These are phyloP conservation scores for Ballota nigra DNA, from an alignment of 257 asterid genomes.

Conservation along the genomic window DNA sequence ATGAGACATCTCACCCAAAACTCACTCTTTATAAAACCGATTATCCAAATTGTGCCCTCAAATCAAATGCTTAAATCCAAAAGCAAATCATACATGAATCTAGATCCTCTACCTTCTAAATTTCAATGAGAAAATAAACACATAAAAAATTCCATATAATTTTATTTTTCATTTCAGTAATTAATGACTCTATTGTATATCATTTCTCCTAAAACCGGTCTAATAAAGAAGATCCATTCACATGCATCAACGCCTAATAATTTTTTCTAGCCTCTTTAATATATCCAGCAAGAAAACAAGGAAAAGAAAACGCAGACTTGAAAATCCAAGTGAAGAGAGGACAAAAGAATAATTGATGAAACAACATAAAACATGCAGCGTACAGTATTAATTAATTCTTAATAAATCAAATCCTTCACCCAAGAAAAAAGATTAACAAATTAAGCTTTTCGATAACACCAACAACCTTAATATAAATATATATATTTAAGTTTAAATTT, in stretches of 20 bases:
- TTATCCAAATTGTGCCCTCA: background rate
- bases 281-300: constrained; percentile 8
- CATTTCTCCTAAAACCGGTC: background rate
- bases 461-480: background rate
- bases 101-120: background rate
- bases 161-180: no score
- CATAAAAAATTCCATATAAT: no score
- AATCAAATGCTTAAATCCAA: background rate
- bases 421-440: background rate
- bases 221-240: background rate
- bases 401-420: background rate
- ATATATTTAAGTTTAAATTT: background rate
- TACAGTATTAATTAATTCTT: constrained; percentile 18
- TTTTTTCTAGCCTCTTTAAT: background rate
- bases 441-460: constrained; percentile 17
- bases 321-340: constrained; percentile 4
- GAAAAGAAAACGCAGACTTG: constrained; percentile 13
- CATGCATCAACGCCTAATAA: background rate
- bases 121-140: no score
- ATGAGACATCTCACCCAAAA: no score
- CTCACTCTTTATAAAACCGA: no score
- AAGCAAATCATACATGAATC: background rate
- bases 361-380: constrained; percentile 18
- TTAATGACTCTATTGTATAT: background rate
- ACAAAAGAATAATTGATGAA: background rate